Evolutionary conservation across 371 early-diverging fungal genomes (phyloP), one percentile per base, ranked within the genome.

Genomic region (Syncephalis plumigaleata): DNA sequence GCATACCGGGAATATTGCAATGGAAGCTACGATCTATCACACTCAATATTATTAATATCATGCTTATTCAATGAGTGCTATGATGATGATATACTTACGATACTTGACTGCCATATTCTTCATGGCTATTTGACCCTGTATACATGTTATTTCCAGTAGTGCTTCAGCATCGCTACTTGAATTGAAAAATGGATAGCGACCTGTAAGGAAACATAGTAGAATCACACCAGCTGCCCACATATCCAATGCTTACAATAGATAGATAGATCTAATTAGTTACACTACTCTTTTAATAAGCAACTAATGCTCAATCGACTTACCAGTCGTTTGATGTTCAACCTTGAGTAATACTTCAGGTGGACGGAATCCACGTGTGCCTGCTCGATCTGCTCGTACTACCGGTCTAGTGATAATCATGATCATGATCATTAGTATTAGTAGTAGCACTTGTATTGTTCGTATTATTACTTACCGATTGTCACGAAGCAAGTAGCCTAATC

Each of bases 301-400:
- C 16, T n/a, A 27, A 39, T 15, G 31, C 42, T 7, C 11, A 20
- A 3, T 3, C 0, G 3, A 20, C 61, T 44, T 64, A 84, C 82
- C 82, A 17, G 73, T 71, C 2, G 91, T 85, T 56, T 98, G 99
- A 43, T 79, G 46, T 0, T 60, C 54, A n/a, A 81, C 78, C 45
- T 87, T 78, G 51, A 99, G 68, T 15, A 99, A 61, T 0, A 98
- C 91, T 58, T 99, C 99, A 0, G 99, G 99, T 4, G 98, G 92
- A 20, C 98, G 71, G 54, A 95, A 99, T 18, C 98, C 98, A 44
- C 95, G 67, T 1, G 99, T 99, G 13, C 99, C 99, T 11, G 95
- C 97, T n/a, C 98, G 77, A 49, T 81, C 81, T 0, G 96, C 98
- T 36, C 71, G 64, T 5, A 93, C 59, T 8, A 63, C 49, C 7